phyloP scores from a whole-genome alignment of 2,329 filamentous ascomycete species.

The Colletotrichum noveboracense region DNA sequence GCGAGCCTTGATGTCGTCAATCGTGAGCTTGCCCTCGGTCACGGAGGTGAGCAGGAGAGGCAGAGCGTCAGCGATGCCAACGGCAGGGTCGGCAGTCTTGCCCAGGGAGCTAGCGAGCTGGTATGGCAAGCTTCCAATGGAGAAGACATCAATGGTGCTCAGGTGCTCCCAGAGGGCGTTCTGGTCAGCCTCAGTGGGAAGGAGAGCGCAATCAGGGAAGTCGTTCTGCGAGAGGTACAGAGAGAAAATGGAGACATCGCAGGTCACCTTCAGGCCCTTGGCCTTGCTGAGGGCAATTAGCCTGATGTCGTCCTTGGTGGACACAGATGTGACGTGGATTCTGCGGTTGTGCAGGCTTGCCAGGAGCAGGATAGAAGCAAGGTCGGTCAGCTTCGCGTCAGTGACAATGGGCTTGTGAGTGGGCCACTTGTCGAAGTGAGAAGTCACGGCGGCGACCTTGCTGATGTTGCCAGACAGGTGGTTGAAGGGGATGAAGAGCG shows the following conservation, averaged over 20 bases:
- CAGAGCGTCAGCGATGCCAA: constrained; percentile 75
- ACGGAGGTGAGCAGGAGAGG: constrained; percentile 80
- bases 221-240: constrained; percentile 77
- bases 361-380: constrained; percentile 80
- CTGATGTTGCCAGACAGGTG: constrained; percentile 82
- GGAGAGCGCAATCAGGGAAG: constrained; percentile 68
- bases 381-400: constrained; percentile 79
- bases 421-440: constrained; percentile 81
- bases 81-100: constrained; percentile 59
- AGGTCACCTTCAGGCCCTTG: constrained; percentile 83
- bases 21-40: constrained; percentile 72
- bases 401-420: constrained; percentile 80
- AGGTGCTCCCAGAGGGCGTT: constrained; percentile 77
- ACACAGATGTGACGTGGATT: constrained; percentile 81
- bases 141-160: constrained; percentile 78
- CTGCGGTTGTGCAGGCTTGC: constrained; percentile 80
- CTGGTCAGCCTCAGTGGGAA: constrained; percentile 74
- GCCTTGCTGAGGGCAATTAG: constrained; percentile 79
- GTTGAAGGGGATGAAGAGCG: constrained; percentile 84
- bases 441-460: constrained; percentile 80
- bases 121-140: constrained; percentile 78
- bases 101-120: constrained; percentile 68
- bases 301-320: constrained; percentile 80
- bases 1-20: constrained; percentile 74
- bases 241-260: constrained; percentile 81